Evolutionary conservation across 495 filamentous ascomycete species (phyloP).

Genomic region (Sabuloglossum arenarium): DNA sequence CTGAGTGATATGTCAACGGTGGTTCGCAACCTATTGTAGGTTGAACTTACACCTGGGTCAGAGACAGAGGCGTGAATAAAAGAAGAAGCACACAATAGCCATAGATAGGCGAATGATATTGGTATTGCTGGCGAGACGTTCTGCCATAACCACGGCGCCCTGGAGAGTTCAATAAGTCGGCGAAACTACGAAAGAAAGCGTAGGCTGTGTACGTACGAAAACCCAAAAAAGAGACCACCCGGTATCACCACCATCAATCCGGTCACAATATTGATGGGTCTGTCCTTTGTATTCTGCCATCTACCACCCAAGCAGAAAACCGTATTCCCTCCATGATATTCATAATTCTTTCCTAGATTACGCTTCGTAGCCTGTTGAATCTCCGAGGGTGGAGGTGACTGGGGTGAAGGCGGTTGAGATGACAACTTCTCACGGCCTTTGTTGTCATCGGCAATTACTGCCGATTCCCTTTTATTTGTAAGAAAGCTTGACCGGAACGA

Average conservation of each 20-base stretch:
- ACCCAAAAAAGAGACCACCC: conserved; percentile 59
- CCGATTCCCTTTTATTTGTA: conserved; percentile 27
- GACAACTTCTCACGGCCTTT: conserved; percentile 51
- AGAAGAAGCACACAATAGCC: conserved; percentile 75
- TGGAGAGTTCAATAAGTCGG: conserved; percentile 10
- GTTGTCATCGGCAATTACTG: conserved; percentile 20
- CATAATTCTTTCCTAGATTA: conserved; percentile 50
- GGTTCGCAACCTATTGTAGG: neutral
- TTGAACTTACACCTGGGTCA: conserved; percentile 65
- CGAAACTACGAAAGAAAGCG: neutral
- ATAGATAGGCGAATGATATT: conserved; percentile 74
- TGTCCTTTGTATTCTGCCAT: conserved; percentile 67
- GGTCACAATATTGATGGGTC: conserved; percentile 83
- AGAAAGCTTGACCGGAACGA: conserved; percentile 49
- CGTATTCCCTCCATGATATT: conserved; percentile 87
- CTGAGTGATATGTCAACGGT: conserved; percentile 17
- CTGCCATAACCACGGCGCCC: conserved; percentile 74
- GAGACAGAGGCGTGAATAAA: conserved; percentile 80
- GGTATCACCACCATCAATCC: conserved; percentile 60
- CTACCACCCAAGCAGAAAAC: conserved; percentile 72
- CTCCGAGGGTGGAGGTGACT: conserved; percentile 16
- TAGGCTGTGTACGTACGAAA: conserved; percentile 34
- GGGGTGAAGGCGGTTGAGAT: conserved; percentile 54
- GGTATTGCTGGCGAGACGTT: conserved; percentile 85
- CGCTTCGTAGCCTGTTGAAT: conserved; percentile 13